Base-by-base conservation (phyloP, 2,329 filamentous ascomycete genomes). In the Orbilia javanica region DNA sequence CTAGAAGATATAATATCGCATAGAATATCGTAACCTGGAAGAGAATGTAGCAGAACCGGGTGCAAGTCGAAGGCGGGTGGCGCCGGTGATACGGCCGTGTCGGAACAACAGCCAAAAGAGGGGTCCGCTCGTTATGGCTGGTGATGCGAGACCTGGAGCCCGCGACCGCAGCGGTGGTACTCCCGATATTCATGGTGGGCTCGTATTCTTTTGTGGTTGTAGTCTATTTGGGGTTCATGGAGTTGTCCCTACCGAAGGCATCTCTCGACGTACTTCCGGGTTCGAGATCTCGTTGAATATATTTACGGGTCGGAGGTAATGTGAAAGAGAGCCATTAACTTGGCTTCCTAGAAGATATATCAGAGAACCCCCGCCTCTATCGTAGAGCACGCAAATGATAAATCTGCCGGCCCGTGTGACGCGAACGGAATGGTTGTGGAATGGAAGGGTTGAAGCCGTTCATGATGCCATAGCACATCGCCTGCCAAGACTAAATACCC, bases 21-120 rank as follows among this genome's bases (percentile, higher is more conserved):
- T 78, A 78, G 36, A 78, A 78, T n/a, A 78, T 53, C 1, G 67
- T 64, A 55, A 78, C 74, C 36, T 78, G 74, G 3, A 64, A 63
- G 44, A 78, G 7, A 27, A 78, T 72, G 46, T 60, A 63, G 53
- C 67, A 72, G 29, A 78, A 78, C 0, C 74, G 74, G 11, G 62
- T 66, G 53, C 74, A 78, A 10, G 74, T 78, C 8, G 52, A 68
- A 3, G 74, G 48, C 18, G 57, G 48, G 67, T 60, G 67, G 6
- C 48, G 60, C 18, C 74, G 67, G 44, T 25, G 29, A 20, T 74
- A 57, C 25, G 50, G 60, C 4, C 42, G 57, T 22, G 42, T 62
- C 13, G 74, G 74, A 5, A 71, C 73, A 10, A 42, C 42, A 5
- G 60, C 15, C 46, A 77, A 50, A 20, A 77, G 66, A 48, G 73